phyloP scores from a whole-genome alignment of 1,139 yeast genomes.

The Williopsis jadinii region DNA sequence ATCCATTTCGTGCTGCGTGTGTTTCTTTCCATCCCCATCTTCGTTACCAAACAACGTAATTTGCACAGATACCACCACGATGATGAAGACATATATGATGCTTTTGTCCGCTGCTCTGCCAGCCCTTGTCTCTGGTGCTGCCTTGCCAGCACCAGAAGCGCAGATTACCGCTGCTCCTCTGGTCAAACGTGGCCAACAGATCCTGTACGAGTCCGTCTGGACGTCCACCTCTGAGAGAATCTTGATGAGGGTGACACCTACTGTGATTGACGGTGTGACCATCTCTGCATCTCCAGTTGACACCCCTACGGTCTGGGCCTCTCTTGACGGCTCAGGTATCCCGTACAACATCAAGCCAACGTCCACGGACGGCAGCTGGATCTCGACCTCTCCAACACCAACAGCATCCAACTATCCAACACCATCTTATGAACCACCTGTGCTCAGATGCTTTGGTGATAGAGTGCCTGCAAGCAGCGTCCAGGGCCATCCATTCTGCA shows the following conservation, averaged over 20 bases:
- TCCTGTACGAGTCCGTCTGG: constrained; percentile 28
- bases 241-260: constrained; percentile 29
- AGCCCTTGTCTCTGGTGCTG: constrained; percentile 18
- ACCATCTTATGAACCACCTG: constrained; percentile 31
- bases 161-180: constrained; percentile 19
- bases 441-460: constrained; percentile 32
- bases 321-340: constrained; percentile 32
- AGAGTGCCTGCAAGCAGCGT: constrained; percentile 25
- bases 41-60: too few relatives aligned
- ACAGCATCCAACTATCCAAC: constrained; percentile 25
- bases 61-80: too few relatives aligned
- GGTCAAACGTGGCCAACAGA: constrained; percentile 24
- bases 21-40: too few relatives aligned
- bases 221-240: constrained; percentile 28
- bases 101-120: constrained; percentile 5
- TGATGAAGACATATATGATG: too few relatives aligned
- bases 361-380: constrained; percentile 24
- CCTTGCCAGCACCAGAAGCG: constrained; percentile 15
- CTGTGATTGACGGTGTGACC: constrained; percentile 34
- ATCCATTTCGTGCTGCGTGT: too few relatives aligned
- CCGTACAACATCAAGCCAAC: constrained; percentile 32
- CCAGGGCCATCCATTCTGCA: constrained; percentile 32
- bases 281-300: constrained; percentile 31
- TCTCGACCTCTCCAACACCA: constrained; percentile 31
- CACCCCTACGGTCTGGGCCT: constrained; percentile 30